Evolutionary conservation across 2,329 filamentous ascomycete species (phyloP).

Genomic region (Ilyonectria robusta): DNA sequence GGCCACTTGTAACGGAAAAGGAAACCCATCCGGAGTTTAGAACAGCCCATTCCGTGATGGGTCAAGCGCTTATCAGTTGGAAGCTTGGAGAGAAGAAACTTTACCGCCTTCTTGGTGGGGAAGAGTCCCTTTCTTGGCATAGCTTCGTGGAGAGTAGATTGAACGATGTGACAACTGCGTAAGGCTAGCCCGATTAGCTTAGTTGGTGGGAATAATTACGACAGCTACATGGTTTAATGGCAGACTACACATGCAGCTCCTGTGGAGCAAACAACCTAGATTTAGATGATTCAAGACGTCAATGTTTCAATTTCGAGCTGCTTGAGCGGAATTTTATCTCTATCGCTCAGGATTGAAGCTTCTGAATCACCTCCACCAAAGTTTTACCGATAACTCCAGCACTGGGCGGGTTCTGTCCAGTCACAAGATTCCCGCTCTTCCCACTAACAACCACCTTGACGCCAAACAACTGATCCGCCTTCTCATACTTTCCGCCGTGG

Average conservation of each 20-base stretch:
- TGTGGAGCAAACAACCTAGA: not conserved
- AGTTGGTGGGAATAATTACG: not conserved
- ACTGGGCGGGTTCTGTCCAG: slow-evolving; percentile 70
- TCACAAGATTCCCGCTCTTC: slow-evolving; percentile 63
- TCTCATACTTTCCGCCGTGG: slow-evolving; percentile 67
- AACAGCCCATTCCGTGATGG: not conserved
- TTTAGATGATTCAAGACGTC: not conserved
- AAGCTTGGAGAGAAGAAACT: not conserved
- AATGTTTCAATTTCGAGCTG: not conserved
- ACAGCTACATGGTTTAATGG: not conserved
- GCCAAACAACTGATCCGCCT: slow-evolving; percentile 64
- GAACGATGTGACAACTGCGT: not conserved
- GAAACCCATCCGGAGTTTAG: not conserved
- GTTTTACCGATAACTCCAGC: slow-evolving; percentile 41
- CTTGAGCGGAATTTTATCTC: not conserved
- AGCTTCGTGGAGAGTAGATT: not conserved
- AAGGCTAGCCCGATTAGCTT: not conserved
- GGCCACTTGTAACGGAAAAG: not conserved
- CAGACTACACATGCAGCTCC: no score
- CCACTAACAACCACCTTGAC: slow-evolving; percentile 60
- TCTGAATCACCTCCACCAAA: not conserved
- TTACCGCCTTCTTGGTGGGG: not conserved
- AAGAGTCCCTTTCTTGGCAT: not conserved
- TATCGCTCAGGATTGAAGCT: not conserved
- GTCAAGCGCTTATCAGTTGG: not conserved